A percentile compares a stretch with the other conserved stretches of the same genome.
These are phyloP conservation scores for Hymenoscyphus linearis DNA, from an alignment of 2,329 filamentous ascomycete species.

Conservation along the genomic window DNA sequence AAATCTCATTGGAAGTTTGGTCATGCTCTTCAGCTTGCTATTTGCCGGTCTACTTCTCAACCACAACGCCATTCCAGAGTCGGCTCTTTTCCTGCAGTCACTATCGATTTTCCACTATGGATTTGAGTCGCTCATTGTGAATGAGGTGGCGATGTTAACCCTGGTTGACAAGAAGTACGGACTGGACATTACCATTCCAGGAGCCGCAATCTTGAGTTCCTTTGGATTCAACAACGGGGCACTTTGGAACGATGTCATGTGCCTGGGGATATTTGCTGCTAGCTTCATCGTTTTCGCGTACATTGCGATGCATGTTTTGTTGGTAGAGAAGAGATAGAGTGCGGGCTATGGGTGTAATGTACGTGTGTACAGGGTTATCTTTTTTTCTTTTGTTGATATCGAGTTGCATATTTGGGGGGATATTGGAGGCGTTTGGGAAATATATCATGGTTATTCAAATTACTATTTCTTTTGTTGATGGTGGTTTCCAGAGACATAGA, in stretches of 20 bases:
- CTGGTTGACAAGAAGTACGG: constrained; percentile 94
- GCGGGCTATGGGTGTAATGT: neutral
- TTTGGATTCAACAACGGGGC: constrained; percentile 91
- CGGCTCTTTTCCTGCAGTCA: constrained; percentile 84
- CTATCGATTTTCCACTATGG: constrained; percentile 98
- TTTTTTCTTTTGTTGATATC: constrained; percentile 9
- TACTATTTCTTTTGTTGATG: neutral
- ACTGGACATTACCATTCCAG: constrained; percentile 91
- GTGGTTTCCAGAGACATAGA: neutral
- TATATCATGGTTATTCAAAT: neutral
- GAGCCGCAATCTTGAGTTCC: constrained; percentile 85
- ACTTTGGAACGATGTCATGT: constrained; percentile 78
- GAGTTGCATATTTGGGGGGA: constrained; percentile 1
- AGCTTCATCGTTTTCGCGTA: constrained; percentile 87
- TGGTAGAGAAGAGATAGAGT: constrained; percentile 76
- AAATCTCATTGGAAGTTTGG: constrained; percentile 86
- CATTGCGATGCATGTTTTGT: constrained; percentile 82
- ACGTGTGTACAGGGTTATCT: neutral
- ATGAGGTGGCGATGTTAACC: constrained; percentile 86
- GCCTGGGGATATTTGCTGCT: constrained; percentile 74
- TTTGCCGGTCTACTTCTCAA: constrained; percentile 94
- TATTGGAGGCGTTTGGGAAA: neutral
- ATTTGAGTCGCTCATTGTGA: constrained; percentile 94
- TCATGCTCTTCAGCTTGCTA: constrained; percentile 95
- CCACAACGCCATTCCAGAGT: constrained; percentile 82